These are phyloP conservation scores for Phytophthora macrochlamydospora DNA, from an alignment of 352 stramenopile species.

Conservation along the genomic window DNA sequence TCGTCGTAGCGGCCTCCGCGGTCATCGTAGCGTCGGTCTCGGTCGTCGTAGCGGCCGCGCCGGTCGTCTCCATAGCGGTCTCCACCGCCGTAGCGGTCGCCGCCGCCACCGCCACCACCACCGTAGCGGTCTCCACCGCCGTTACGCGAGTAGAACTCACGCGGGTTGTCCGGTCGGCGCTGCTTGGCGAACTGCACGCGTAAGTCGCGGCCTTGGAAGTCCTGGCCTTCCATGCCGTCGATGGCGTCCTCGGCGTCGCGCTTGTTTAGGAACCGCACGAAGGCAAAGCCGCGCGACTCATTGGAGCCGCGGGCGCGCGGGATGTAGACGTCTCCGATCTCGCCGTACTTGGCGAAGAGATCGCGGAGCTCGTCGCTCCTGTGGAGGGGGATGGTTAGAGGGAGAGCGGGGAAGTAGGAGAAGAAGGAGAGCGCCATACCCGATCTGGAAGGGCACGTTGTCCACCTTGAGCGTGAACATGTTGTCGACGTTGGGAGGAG, in stretches of 20 bases:
- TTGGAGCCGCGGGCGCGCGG: slow-evolving; percentile 72
- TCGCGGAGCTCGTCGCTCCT: slow-evolving; percentile 65
- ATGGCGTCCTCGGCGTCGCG: slow-evolving; percentile 90
- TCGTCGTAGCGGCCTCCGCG: slow-evolving; percentile 42
- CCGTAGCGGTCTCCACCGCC: slow-evolving; percentile 25
- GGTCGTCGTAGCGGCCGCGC: slow-evolving; percentile 25
- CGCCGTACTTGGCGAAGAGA: slow-evolving; percentile 74
- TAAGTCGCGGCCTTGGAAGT: slow-evolving; percentile 74
- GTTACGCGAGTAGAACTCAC: slow-evolving; percentile 71
- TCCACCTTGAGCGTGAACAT: slow-evolving; percentile 91
- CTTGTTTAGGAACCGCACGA: slow-evolving; percentile 90
- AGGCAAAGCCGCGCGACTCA: slow-evolving; percentile 85
- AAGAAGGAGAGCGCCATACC: slow-evolving; percentile 31
- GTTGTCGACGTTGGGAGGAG: slow-evolving; percentile 77
- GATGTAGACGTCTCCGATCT: slow-evolving; percentile 88
- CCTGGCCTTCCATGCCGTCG: slow-evolving; percentile 69
- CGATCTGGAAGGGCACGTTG: slow-evolving; percentile 84
- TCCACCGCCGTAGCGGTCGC: slow-evolving; percentile 32
- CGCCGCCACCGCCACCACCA: slow-evolving; percentile 32
- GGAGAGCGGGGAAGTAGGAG: slow-evolving; percentile 2
- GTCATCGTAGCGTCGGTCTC: slow-evolving; percentile 37
- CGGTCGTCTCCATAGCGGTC: slow-evolving; percentile 26
- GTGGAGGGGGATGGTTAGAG: not conserved
- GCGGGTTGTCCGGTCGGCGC: slow-evolving; percentile 75
- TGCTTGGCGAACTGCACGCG: slow-evolving; percentile 83